These are phyloP conservation scores for Thelonectria discophora DNA, from an alignment of 2,329 filamentous ascomycete species.

Conservation along the genomic window DNA sequence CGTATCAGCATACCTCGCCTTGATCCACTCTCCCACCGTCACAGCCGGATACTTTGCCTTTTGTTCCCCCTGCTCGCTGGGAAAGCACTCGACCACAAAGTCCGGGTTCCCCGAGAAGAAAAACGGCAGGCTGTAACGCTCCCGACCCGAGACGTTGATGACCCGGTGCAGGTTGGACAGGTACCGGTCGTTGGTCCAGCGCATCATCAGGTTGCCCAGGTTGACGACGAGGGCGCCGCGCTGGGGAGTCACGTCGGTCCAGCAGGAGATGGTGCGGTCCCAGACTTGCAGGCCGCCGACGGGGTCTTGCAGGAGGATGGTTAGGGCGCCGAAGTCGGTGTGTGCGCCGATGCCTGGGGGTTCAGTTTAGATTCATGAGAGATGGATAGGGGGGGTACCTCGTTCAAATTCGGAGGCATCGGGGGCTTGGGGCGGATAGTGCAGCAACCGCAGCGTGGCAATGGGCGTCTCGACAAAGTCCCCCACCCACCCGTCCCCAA, in stretches of 20 bases:
- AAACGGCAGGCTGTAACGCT: conserved; percentile 64
- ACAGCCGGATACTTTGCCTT: conserved; percentile 44
- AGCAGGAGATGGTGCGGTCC: conserved; percentile 16
- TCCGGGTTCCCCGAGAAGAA: conserved; percentile 65
- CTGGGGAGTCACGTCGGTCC: conserved; percentile 49
- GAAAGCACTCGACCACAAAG: conserved; percentile 45
- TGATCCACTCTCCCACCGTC: conserved; percentile 46
- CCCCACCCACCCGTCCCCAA: conserved; percentile 12
- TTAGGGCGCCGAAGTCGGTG: conserved; percentile 26
- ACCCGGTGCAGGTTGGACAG: conserved; percentile 64
- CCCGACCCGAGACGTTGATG: conserved; percentile 58
- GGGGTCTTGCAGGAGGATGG: conserved; percentile 28
- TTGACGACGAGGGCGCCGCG: conserved; percentile 61
- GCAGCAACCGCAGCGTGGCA: conserved; percentile 20
- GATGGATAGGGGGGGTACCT: conserved; percentile 1
- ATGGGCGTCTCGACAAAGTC: conserved; percentile 22
- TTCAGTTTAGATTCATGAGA: background rate
- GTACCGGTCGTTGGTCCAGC: conserved; percentile 63
- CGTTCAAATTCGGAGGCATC: conserved; percentile 19
- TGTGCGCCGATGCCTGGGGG: conserved; percentile 22
- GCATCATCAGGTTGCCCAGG: conserved; percentile 58
- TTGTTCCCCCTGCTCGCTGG: conserved; percentile 37
- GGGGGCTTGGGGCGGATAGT: conserved; percentile 22
- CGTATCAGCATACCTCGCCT: conserved; percentile 46
- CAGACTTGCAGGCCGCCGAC: conserved; percentile 27